These are phyloP conservation scores for Xylaria sp. DNA, from an alignment of 2,329 filamentous ascomycete species.

Conservation along the genomic window DNA sequence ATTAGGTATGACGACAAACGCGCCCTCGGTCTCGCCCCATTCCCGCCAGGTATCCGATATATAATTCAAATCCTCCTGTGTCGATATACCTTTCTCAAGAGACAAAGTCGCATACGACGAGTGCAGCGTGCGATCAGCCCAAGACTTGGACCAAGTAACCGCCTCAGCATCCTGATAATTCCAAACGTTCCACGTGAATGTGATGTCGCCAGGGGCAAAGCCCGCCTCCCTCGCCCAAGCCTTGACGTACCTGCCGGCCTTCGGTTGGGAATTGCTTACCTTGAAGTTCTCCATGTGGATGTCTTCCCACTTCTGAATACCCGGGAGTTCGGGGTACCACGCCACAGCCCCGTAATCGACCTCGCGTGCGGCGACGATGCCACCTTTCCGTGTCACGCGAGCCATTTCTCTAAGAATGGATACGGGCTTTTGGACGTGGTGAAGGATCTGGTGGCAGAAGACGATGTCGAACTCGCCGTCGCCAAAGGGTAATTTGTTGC, in stretches of 20 bases:
- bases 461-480: constrained; percentile 69
- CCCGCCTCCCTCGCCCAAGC: constrained; percentile 35
- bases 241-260: constrained; percentile 32
- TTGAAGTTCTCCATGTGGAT: constrained; percentile 30
- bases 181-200: constrained; percentile 35
- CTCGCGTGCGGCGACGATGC: constrained; percentile 56
- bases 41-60: constrained; percentile 31
- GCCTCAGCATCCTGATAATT: constrained; percentile 36
- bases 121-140: constrained; percentile 30
- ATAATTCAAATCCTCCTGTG: constrained; percentile 30
- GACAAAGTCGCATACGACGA: constrained; percentile 30
- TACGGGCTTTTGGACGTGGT: constrained; percentile 64
- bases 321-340: constrained; percentile 36
- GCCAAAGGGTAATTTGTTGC: constrained; percentile 50
- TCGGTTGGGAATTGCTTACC: constrained; percentile 28
- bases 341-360: constrained; percentile 37
- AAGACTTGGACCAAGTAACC: constrained; percentile 25
- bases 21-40: constrained; percentile 31
- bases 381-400: constrained; percentile 61
- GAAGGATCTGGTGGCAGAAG: constrained; percentile 67
- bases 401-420: constrained; percentile 64
- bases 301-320: constrained; percentile 29
- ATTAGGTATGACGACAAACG: constrained; percentile 35
- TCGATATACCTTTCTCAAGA: constrained; percentile 20
- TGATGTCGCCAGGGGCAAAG: constrained; percentile 23